Evolutionary conservation across 2,329 filamentous ascomycete genomes (phyloP).

Genomic region (Ophiostoma perfectum): DNA sequence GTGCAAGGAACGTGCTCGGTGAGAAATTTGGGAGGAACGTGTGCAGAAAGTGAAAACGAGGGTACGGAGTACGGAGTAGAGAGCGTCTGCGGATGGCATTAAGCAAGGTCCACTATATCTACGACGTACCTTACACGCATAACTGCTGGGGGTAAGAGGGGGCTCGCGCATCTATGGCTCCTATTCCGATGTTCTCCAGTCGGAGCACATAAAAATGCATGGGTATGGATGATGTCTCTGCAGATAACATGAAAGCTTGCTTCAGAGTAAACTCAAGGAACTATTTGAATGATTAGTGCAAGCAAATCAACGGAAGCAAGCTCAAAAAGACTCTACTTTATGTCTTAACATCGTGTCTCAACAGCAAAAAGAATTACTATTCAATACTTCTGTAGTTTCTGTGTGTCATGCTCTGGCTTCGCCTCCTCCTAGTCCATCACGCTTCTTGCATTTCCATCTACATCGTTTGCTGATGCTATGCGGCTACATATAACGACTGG

Average conservation of each 20-base stretch:
- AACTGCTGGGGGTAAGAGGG: not conserved
- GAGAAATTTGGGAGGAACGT: constrained; percentile 23
- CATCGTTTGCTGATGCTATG: too few species aligned
- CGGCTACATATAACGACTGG: not conserved
- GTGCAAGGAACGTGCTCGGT: constrained; percentile 21
- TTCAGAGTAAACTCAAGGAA: not conserved
- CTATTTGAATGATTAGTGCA: not conserved
- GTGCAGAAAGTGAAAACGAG: constrained; percentile 4
- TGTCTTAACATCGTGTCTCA: too few species aligned
- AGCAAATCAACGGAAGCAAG: too few species aligned
- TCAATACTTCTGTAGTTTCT: not conserved
- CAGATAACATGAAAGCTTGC: not conserved
- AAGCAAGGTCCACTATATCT: not conserved
- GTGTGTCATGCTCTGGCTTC: not conserved
- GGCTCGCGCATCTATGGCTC: not conserved
- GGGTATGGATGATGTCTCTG: not conserved
- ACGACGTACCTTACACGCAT: not conserved
- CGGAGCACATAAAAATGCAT: not conserved
- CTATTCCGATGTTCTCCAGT: not conserved
- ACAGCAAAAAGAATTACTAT: not conserved
- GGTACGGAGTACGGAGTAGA: too few species aligned
- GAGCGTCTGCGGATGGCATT: too few species aligned
- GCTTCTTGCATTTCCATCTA: not conserved
- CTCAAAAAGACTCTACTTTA: too few species aligned
- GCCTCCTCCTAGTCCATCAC: too few species aligned